Evolutionary conservation across 257 asterid genomes (phyloP).

Genomic region (Penstemon eatonii): DNA sequence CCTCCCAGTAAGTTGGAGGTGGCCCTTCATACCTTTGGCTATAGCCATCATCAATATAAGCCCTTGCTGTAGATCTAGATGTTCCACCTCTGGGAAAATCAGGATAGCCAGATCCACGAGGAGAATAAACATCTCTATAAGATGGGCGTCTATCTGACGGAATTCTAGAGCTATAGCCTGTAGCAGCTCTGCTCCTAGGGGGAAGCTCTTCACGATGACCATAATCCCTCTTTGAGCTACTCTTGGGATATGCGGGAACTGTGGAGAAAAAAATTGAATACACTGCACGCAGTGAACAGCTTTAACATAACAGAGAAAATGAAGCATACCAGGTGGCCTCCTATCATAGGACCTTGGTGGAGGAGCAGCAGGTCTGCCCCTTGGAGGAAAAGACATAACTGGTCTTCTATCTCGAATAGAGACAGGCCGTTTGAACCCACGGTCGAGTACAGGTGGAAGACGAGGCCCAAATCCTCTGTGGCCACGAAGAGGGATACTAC

Average conservation of each 20-base stretch:
- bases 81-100: slow-evolving; percentile 75
- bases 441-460: slow-evolving; percentile 56
- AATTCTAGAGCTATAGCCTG: slow-evolving; percentile 61
- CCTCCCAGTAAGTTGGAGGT: slow-evolving; percentile 72
- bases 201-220: slow-evolving; percentile 66
- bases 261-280: slow-evolving; percentile 25
- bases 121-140: slow-evolving; percentile 74
- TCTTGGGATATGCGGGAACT: slow-evolving; percentile 77
- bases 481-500: slow-evolving; percentile 53
- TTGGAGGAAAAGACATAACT: slow-evolving; percentile 60
- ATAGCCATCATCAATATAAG: slow-evolving; percentile 82
- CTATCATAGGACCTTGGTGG: slow-evolving; percentile 81
- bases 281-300: slow-evolving; percentile 4
- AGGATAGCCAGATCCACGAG: slow-evolving; percentile 75
- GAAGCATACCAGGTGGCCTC: slow-evolving; percentile 78
- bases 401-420: slow-evolving; percentile 74
- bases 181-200: slow-evolving; percentile 75
- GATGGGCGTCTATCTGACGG: slow-evolving; percentile 69
- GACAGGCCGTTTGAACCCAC: slow-evolving; percentile 66
- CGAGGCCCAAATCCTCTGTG: slow-evolving; percentile 61
- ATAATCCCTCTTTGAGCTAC: slow-evolving; percentile 73
- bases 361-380: slow-evolving; percentile 74
- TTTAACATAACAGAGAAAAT: slow-evolving; percentile 7
- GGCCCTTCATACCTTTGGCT: slow-evolving; percentile 86
- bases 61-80: slow-evolving; percentile 62